phyloP scores from a whole-genome alignment of 108 stramenopile species.

The Stephanodiscus minutulus region DNA sequence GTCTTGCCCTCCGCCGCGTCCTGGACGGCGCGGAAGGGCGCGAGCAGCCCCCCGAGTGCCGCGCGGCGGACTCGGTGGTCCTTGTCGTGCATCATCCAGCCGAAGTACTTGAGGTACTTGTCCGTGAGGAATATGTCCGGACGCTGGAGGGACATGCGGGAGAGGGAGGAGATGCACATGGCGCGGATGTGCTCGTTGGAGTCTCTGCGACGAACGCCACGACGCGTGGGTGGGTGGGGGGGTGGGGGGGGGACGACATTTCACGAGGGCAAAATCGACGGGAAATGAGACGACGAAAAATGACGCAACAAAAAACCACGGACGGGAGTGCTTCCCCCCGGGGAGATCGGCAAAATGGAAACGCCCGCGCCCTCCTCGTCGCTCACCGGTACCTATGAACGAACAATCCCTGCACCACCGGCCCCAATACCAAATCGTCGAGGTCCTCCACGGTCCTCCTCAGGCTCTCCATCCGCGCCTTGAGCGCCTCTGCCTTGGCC shows the following conservation, averaged over 20 bases:
- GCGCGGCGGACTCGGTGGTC: conserved; percentile 63
- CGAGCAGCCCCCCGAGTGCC: conserved; percentile 61
- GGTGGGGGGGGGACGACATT: too few relatives aligned
- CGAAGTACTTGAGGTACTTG: conserved; percentile 90
- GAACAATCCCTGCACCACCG: conserved; percentile 71
- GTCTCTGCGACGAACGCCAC: conserved; percentile 48
- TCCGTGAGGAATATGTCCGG: conserved; percentile 81
- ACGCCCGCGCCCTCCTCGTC: too few relatives aligned
- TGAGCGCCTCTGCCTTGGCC: conserved; percentile 55
- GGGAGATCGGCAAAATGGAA: background rate
- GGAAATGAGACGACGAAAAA: conserved; percentile 8
- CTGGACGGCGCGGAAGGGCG: conserved; percentile 59
- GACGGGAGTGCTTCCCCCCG: background rate
- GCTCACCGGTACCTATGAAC: conserved; percentile 70
- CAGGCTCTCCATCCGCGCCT: conserved; percentile 60
- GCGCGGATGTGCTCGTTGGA: conserved; percentile 76
- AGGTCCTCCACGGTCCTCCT: conserved; percentile 61
- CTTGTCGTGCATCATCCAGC: conserved; percentile 88
- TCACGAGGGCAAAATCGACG: too few relatives aligned
- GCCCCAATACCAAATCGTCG: conserved; percentile 59
- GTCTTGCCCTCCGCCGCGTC: conserved; percentile 29
- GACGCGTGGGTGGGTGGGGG: background rate
- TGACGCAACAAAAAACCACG: background rate
- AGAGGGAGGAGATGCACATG: conserved; percentile 64
- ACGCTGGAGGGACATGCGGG: conserved; percentile 61